Percentiles rank a stretch among this genome's conserved stretches.
Evolutionary conservation across 1,284 basidiomycete species (phyloP).

Genomic region (Bjerkandera adusta): DNA sequence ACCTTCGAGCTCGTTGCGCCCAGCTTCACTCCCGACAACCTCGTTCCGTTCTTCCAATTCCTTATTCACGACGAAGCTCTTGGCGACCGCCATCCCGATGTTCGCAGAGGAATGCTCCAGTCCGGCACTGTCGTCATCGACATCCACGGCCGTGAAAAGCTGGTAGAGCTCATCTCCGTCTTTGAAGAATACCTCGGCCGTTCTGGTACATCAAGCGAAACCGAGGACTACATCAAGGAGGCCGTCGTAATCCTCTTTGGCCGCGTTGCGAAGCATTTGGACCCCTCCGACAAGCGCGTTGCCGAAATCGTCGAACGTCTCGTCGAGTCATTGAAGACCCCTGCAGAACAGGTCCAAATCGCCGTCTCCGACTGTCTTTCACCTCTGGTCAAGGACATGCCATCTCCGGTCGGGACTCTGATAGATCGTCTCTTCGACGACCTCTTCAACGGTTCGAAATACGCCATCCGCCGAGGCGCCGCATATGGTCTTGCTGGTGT

Average conservation of each 20-base stretch:
- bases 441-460: slow-evolving; percentile 79
- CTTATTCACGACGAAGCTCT: slow-evolving; percentile 84
- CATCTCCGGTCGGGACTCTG: slow-evolving; percentile 61
- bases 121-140: slow-evolving; percentile 88
- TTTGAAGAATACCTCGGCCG: slow-evolving; percentile 82
- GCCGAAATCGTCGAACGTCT: slow-evolving; percentile 88
- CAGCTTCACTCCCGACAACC: slow-evolving; percentile 59
- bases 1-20: slow-evolving; percentile 74
- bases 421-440: slow-evolving; percentile 79
- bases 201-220: slow-evolving; percentile 64
- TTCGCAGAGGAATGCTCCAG: slow-evolving; percentile 84
- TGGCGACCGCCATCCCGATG: slow-evolving; percentile 83
- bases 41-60: slow-evolving; percentile 87
- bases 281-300: slow-evolving; percentile 73
- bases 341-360: slow-evolving; percentile 94
- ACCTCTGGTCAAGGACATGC: slow-evolving; percentile 79
- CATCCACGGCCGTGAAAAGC: slow-evolving; percentile 71
- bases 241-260: slow-evolving; percentile 95
- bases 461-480: slow-evolving; percentile 90
- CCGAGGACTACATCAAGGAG: slow-evolving; percentile 88
- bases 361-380: slow-evolving; percentile 95
- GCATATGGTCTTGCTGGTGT: slow-evolving; percentile 96
- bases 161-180: slow-evolving; percentile 77
- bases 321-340: slow-evolving; percentile 90
- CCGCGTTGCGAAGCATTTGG: slow-evolving; percentile 87